These are phyloP conservation scores for Yamadazyma taylorii DNA, from an alignment of 1,139 yeast species.

Conservation along the genomic window DNA sequence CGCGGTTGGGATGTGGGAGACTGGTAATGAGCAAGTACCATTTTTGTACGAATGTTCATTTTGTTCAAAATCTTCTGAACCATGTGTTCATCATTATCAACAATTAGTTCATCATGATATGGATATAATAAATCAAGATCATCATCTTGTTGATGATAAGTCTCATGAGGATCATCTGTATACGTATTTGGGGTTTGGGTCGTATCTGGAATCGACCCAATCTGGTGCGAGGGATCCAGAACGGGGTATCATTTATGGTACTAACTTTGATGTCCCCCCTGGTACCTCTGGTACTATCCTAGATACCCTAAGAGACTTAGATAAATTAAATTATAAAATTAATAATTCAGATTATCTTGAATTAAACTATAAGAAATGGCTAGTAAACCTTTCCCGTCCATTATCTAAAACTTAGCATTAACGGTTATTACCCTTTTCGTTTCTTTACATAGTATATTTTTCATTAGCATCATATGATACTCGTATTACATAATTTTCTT, in stretches of 20 bases:
- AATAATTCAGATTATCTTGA: conserved; percentile 20
- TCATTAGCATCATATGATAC: too few species aligned
- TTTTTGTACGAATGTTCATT: conserved; percentile 15
- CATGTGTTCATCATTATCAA: background rate
- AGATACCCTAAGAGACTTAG: conserved; percentile 10
- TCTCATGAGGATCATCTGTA: too few species aligned
- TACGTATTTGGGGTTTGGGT: too few species aligned
- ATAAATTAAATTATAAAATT: conserved; percentile 5
- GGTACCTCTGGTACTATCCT: conserved; percentile 7
- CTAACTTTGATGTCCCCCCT: conserved; percentile 1
- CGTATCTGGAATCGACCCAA: conserved; percentile 2
- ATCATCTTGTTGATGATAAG: too few species aligned
- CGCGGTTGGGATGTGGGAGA: too few species aligned
- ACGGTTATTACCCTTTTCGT: too few species aligned
- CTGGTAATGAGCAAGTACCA: too few species aligned
- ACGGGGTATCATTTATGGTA: too few species aligned
- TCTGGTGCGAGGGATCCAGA: too few species aligned
- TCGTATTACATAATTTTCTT: too few species aligned
- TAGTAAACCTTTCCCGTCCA: conserved; percentile 11
- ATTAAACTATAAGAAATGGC: conserved; percentile 31
- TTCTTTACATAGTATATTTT: background rate
- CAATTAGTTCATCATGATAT: too few species aligned
- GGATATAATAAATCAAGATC: too few species aligned
- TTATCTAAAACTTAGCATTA: background rate
- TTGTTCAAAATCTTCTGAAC: conserved; percentile 9